Conservation (phyloP, 1,139 yeast species). For the Hemisphaericaspora lyxosophila region DNA sequence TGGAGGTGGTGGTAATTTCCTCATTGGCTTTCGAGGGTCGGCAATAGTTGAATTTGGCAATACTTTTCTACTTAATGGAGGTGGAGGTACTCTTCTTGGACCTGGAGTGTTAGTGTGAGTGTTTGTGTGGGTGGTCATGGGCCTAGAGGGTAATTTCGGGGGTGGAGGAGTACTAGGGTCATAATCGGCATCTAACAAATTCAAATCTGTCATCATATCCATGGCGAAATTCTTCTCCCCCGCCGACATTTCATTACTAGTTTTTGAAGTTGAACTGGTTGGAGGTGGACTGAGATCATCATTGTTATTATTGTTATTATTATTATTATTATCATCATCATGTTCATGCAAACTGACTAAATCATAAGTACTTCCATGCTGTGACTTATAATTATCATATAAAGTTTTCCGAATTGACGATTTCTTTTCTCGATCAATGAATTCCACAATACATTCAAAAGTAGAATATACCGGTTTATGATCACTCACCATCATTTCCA, state of each 20-base stretch:
- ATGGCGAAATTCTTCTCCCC: conserved; percentile 20
- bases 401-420: conserved; percentile 28
- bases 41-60: conserved; percentile 1
- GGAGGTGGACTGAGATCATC: conserved; percentile 10
- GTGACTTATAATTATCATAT: conserved; percentile 32
- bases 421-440: conserved; percentile 50
- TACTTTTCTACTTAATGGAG: conserved; percentile 28
- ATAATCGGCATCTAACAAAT: conserved; percentile 30
- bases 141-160: conserved; percentile 19
- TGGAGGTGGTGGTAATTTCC: conserved; percentile 23
- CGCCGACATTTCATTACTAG: conserved; percentile 10
- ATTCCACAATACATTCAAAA: conserved; percentile 61
- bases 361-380: conserved; percentile 22
- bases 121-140: conserved; percentile 11
- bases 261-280: conserved; percentile 17
- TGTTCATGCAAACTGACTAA: conserved; percentile 10
- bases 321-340: too few relatives aligned
- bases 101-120: conserved; percentile 7
- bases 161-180: conserved; percentile 3
- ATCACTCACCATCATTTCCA: conserved; percentile 68
- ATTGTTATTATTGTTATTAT: too few relatives aligned
- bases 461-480: conserved; percentile 90
- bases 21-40: conserved; percentile 12
- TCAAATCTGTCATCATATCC: conserved; percentile 39
- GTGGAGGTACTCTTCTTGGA: conserved; percentile 41